These are phyloP conservation scores for Penicillium paxilli DNA, from an alignment of 495 filamentous ascomycete genomes.

Conservation along the genomic window DNA sequence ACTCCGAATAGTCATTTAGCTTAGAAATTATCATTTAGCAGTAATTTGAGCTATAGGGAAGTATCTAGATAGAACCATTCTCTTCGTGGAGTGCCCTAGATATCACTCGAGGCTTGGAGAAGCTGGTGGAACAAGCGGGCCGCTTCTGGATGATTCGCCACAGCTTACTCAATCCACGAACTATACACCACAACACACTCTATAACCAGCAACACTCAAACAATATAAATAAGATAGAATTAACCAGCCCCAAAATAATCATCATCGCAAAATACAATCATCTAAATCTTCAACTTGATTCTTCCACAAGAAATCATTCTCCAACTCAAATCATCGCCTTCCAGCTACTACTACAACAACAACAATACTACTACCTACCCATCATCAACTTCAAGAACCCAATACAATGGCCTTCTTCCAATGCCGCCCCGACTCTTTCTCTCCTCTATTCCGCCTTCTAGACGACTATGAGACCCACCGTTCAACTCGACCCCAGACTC, in stretches of 20 bases:
- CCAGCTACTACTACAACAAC: too few species aligned
- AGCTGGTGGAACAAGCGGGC: slow-evolving; percentile 9
- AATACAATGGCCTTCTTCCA: slow-evolving; percentile 67
- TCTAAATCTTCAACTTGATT: background rate
- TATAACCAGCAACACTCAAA: background rate
- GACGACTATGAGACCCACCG: slow-evolving; percentile 69
- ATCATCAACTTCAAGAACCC: background rate
- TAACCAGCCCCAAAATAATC: background rate
- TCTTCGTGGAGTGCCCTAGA: background rate
- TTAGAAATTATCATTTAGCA: background rate
- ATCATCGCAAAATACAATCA: background rate
- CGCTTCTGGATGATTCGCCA: slow-evolving; percentile 22
- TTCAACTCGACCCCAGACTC: slow-evolving; percentile 7
- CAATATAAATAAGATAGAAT: slow-evolving; percentile 5
- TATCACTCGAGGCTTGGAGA: slow-evolving; percentile 11
- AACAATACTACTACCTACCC: too few species aligned
- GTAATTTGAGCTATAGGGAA: too few species aligned
- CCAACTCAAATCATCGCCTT: background rate
- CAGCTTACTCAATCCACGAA: too few species aligned
- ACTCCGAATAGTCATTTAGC: too few species aligned
- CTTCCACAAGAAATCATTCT: background rate
- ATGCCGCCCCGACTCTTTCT: slow-evolving; percentile 50
- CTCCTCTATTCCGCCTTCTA: slow-evolving; percentile 72
- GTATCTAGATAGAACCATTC: background rate
- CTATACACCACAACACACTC: too few species aligned